A percentile compares a stretch with the other conserved stretches of the same genome.
phyloP scores from a whole-genome alignment of 768 basidiomycete species.

The Kwoniella sp. region DNA sequence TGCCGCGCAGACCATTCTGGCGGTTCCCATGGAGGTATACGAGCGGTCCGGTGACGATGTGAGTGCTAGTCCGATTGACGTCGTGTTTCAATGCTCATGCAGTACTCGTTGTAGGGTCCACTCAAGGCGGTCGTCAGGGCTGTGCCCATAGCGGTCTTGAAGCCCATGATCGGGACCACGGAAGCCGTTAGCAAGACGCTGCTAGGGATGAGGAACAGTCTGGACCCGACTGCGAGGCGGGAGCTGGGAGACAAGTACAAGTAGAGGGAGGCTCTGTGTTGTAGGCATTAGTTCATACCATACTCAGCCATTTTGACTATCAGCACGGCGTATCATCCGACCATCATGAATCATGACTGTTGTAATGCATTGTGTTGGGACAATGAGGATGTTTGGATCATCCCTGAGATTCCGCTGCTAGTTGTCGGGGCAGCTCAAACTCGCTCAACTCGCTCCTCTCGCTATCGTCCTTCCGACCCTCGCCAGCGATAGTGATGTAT shows the following conservation, averaged over 20 bases:
- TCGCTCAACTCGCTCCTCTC: too few relatives aligned
- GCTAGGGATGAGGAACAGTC: slow-evolving; percentile 83
- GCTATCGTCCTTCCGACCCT: too few relatives aligned
- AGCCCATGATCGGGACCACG: slow-evolving; percentile 96
- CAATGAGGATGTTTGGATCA: too few relatives aligned
- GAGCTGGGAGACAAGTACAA: slow-evolving; percentile 96
- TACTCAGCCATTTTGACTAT: too few relatives aligned
- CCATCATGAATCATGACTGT: too few relatives aligned
- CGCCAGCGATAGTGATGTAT: too few relatives aligned
- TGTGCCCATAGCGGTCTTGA: slow-evolving; percentile 93
- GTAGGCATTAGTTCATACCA: too few relatives aligned
- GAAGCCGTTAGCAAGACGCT: slow-evolving; percentile 95
- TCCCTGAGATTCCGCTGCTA: too few relatives aligned
- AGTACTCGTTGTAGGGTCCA: slow-evolving; percentile 62
- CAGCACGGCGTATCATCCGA: too few relatives aligned
- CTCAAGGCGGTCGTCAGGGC: slow-evolving; percentile 92
- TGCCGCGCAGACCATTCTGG: slow-evolving; percentile 95
- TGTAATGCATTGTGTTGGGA: too few relatives aligned
- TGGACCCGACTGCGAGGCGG: slow-evolving; percentile 75
- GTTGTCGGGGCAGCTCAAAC: too few relatives aligned
- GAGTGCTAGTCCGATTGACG: slow-evolving; percentile 33
- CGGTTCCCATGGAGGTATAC: slow-evolving; percentile 98
- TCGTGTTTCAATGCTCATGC: background rate
- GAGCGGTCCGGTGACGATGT: slow-evolving; percentile 90
- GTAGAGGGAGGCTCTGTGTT: slow-evolving; percentile 25